Base-by-base conservation (phyloP, 2,329 filamentous ascomycete genomes). In the Taxawa tesnikishii region DNA sequence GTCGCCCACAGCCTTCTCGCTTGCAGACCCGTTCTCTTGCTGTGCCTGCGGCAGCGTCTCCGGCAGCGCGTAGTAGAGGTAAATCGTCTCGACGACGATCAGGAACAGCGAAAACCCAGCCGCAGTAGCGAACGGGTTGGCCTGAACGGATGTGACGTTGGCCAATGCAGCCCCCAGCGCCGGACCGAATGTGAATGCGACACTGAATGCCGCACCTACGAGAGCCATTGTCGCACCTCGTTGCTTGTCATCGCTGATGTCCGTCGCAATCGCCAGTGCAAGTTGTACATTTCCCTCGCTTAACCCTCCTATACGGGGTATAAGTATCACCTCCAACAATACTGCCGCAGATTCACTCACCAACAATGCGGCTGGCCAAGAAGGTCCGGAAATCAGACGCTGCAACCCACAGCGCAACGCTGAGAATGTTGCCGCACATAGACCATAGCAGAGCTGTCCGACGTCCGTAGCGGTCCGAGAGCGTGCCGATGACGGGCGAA, bases 211-310 rank as follows among this genome's bases (percentile, higher is more conserved):
- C 10, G 82, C 87, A 37, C 90, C 90, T 16, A 98, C 88, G 33
- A 98, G 68, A 6, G 90, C 90, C 84, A 98, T 94, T 26, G 90
- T 94, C 13, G 83, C 76, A 14, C 88, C 84, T 16, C 90, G 75
- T 48, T 79, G 80, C 36, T 72, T 70, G 45, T 88, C 80, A 47
- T 92, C 85, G 26, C 83, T 93, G 43, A 98, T 87, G 54, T 98
- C 90, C 24, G 88, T 90, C 12, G 90, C 90, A 54, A 98, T 96
- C 26, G 90, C 88, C 41, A 88, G 90, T 4, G 90, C 88, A 10
- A 98, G 68, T 62, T 98, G 90, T 3, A 98, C 83, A 47, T 98
- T 98, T 40, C 90, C 90, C 62, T 98, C 90, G 35, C 87, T 94
- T 42, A 98, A 59, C 0, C 90, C 90, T 15, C 90, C n/a, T n/a